A percentile compares a stretch with the other conserved stretches of the same genome.
Conservation (phyloP, 352 stramenopile genomes). For the Globisporangium uncinulatum region DNA sequence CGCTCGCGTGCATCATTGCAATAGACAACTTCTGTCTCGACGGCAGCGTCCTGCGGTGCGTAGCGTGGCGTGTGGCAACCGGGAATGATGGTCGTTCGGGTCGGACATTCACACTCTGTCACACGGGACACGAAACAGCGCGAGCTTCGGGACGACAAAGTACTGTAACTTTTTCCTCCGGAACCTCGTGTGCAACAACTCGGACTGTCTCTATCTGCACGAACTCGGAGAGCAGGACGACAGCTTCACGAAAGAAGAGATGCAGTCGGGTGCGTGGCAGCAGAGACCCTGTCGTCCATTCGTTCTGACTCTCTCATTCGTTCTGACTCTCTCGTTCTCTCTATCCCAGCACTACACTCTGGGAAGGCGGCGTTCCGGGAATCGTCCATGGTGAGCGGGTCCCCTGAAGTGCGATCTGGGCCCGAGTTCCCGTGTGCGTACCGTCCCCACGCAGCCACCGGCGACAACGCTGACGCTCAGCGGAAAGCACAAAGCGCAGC, state of each 20-base stretch:
- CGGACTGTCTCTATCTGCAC: constrained; percentile 93
- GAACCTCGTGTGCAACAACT: constrained; percentile 90
- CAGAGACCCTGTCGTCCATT: too few relatives aligned
- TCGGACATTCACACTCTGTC: too few relatives aligned
- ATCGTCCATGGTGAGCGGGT: constrained; percentile 30
- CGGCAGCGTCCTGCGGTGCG: constrained; percentile 59
- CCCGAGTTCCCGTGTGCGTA: constrained; percentile 47
- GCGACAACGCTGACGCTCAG: constrained; percentile 34
- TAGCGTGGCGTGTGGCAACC: not conserved
- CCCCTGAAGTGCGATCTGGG: constrained; percentile 44
- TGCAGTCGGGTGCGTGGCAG: constrained; percentile 55
- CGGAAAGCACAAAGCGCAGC: constrained; percentile 71
- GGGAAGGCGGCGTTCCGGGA: constrained; percentile 74
- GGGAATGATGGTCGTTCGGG: too few relatives aligned
- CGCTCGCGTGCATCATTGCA: constrained; percentile 86
- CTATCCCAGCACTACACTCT: constrained; percentile 47
- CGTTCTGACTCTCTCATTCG: not conserved
- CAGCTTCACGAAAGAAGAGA: constrained; percentile 95
- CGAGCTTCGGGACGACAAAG: constrained; percentile 94
- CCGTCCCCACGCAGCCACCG: constrained; percentile 16
- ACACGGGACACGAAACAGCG: constrained; percentile 24
- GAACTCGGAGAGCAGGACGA: constrained; percentile 89
- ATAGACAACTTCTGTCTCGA: constrained; percentile 90
- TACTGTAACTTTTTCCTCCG: constrained; percentile 95
- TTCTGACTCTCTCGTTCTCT: not conserved